Base-by-base conservation (phyloP, 2,329 filamentous ascomycete genomes). In the Neophaeococcomyces aloes region DNA sequence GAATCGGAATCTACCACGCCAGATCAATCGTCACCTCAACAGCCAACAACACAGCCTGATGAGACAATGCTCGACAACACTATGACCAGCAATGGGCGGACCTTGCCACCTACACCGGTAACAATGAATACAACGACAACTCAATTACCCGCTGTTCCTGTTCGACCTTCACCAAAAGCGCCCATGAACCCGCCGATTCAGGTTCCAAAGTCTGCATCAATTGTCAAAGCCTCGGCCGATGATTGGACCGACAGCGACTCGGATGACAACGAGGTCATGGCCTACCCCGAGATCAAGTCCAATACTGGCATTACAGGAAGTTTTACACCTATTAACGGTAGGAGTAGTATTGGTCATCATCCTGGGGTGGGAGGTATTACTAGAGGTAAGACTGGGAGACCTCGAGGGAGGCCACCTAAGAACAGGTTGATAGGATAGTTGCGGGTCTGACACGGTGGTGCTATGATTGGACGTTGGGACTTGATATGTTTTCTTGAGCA, bases 171-270 rank as follows among this genome's bases (percentile, higher is more conserved):
- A 3, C 31, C 35, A 23, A 19, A 23, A 18, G 38, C 29, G 29
- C n/a, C 27, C 27, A 23, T 19, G 38, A 40, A 33, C 31, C 11
- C 42, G 6, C 4, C 32, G 11, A 17, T 17, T 13, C 32, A 38
- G 18, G 15, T 23, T 15, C 19, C 15, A 13, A 33, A 40, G 18
- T 29, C 40, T 11, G 31, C 31, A n/a, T 34, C 35, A 11, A 11
- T 27, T 3, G 41, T 34, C n/a, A 52, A 50, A 32, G 51, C 45
- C 4, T 50, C 48, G 2, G 43, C 44, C n/a, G 38, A 42, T 14
- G 51, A 43, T n/a, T 53, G 51, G 51, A 42, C 33, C 3, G 49
- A 53, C 18, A 52, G 49, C 45, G 51, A 53, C 17, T 43, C 47
- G 30, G 49, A 48, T 11, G 48, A 48, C 19, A 44, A 52, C 7